Percentiles rank a stretch among this genome's conserved stretches.
Conservation (phyloP, 1,284 basidiomycete genomes). For the Blastosporella zonata region DNA sequence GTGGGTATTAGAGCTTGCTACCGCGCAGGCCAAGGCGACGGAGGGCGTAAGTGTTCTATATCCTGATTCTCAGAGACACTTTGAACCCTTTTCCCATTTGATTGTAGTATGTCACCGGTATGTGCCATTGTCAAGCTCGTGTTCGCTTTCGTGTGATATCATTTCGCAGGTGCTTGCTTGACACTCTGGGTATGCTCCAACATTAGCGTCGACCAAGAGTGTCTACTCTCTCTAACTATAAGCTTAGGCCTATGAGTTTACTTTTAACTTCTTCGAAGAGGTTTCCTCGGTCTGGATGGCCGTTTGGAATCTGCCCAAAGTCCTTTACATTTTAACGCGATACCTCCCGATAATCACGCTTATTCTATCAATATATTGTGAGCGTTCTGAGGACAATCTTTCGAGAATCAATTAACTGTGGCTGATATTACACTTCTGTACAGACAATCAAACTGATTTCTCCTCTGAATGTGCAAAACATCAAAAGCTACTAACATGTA, state of each 20-base stretch:
- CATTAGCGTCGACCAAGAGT: not conserved
- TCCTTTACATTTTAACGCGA: conserved; percentile 2
- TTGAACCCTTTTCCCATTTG: not conserved
- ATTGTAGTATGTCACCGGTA: not conserved
- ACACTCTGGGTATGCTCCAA: conserved; percentile 1
- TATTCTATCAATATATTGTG: conserved; percentile 1
- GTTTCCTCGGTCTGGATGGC: not conserved
- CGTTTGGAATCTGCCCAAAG: conserved; percentile 7
- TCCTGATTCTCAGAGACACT: not conserved
- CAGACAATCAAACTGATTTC: conserved; percentile 1
- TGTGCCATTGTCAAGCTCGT: not conserved
- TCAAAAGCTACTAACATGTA: conserved; percentile 3
- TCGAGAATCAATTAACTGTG: not conserved
- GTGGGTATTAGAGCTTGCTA: not conserved
- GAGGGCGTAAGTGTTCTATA: not conserved
- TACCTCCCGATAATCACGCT: conserved; percentile 2
- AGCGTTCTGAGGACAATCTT: not conserved
- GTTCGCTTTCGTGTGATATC: not conserved
- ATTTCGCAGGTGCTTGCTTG: conserved; percentile 1
- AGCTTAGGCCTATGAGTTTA: conserved; percentile 1
- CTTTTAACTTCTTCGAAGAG: not conserved
- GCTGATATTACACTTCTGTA: not conserved
- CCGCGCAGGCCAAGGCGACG: not conserved
- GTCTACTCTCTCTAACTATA: not conserved
- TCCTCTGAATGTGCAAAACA: conserved; percentile 1